Percentiles rank a stretch among this genome's conserved stretches.
Conservation (phyloP, 768 basidiomycete species). For the Auricularia sp. region DNA sequence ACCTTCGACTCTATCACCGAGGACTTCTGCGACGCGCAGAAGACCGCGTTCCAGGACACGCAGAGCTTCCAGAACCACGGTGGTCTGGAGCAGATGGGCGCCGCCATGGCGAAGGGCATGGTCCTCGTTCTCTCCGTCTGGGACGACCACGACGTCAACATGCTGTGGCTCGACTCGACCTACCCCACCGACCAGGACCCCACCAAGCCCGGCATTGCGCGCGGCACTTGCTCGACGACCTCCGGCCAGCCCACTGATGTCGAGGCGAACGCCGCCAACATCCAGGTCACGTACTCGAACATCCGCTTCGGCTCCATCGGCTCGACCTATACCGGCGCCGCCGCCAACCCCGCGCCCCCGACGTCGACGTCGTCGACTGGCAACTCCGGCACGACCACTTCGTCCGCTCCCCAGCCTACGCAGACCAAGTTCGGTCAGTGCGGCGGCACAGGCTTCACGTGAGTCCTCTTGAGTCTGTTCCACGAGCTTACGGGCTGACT, state of each 20-base stretch:
- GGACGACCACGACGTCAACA: conserved; percentile 46
- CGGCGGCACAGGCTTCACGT: conserved; percentile 14
- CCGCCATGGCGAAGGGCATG: conserved; percentile 32
- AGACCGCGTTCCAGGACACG: conserved; percentile 35
- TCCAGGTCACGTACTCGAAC: conserved; percentile 44
- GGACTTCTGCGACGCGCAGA: conserved; percentile 34
- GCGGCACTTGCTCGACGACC: conserved; percentile 40
- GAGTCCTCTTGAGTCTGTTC: not conserved
- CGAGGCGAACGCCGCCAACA: conserved; percentile 29
- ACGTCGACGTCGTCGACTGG: conserved; percentile 5
- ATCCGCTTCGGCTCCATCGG: conserved; percentile 29
- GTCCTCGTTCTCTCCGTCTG: conserved; percentile 42
- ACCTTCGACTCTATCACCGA: conserved; percentile 39
- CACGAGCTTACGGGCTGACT: not conserved
- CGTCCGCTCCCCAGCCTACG: conserved; percentile 6
- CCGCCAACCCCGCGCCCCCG: conserved; percentile 4
- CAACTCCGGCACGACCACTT: not conserved
- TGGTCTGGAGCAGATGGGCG: conserved; percentile 28
- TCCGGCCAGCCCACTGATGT: conserved; percentile 38
- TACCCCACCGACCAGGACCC: conserved; percentile 32
- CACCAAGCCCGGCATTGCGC: conserved; percentile 33
- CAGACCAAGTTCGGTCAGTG: conserved; percentile 15
- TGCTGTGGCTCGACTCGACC: conserved; percentile 49
- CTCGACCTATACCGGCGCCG: conserved; percentile 2
- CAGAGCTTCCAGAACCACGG: conserved; percentile 33